Base-by-base conservation (phyloP, 2,329 filamentous ascomycete species). In the Pseudogymnoascus sp. region DNA sequence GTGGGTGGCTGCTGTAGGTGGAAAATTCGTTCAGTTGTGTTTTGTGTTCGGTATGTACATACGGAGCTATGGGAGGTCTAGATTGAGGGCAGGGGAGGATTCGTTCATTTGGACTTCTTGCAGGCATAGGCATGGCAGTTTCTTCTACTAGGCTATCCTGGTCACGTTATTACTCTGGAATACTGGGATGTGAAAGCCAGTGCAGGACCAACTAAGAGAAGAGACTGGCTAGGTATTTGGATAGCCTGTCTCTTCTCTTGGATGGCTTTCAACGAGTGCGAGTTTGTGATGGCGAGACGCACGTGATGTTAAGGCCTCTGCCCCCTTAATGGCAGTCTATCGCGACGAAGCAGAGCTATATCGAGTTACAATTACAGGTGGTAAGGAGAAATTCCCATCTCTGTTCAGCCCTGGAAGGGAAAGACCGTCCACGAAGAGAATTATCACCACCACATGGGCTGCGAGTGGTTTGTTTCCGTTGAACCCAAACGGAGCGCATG, bases 161-260 rank as follows among this genome's bases (percentile, higher is more conserved):
- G 26, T 7, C 26, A 28, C 26, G 26, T 28, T 28, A 28, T 28
- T 28, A 28, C 3, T 28, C 5, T 28, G 26, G 26, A 28, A 28
- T 28, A 28, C 26, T 28, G 26, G 26, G 26, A 28, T 4, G 8
- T 28, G 26, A 28, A 28, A 28, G 26, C 26, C 1, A 5, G 1
- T 7, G 26, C 6, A 28, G 26, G 26, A 10, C 38, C 73, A 65
- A 76, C 73, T 4, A 72, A 68, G 68, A 67, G 62, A 35, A n/a
- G n/a, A n/a, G n/a, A n/a, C n/a, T n/a, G n/a, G n/a, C n/a, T n/a
- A n/a, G n/a, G n/a, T n/a, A n/a, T n/a, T n/a, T n/a, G n/a, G n/a
- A n/a, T n/a, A n/a, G n/a, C n/a, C n/a, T n/a, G n/a, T n/a, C n/a
- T n/a, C n/a, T n/a, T n/a, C n/a, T n/a, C n/a, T n/a, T n/a, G n/a